Evolutionary conservation across 2,329 filamentous ascomycete genomes (phyloP).

Genomic region (Pseudogymnoascus sp.): DNA sequence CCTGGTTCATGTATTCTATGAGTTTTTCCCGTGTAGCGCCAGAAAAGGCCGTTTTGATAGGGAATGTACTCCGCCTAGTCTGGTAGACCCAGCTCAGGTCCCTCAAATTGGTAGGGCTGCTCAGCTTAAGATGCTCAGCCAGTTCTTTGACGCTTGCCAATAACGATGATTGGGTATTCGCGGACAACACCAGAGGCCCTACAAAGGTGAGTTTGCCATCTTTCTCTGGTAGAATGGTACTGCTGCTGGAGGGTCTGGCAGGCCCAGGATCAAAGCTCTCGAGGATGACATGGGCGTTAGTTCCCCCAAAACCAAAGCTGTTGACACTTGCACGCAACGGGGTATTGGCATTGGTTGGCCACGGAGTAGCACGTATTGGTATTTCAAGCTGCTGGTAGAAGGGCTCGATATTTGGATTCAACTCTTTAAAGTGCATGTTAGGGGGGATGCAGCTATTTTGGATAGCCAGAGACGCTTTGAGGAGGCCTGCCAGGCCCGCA

Average conservation of each 20-base stretch:
- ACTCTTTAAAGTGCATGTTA: neutral
- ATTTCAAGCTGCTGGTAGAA: slow-evolving; percentile 27
- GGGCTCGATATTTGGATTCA: slow-evolving; percentile 20
- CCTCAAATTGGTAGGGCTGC: neutral
- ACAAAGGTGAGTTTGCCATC: neutral
- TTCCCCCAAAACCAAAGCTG: slow-evolving; percentile 34
- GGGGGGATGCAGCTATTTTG: slow-evolving; percentile 25
- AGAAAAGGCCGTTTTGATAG: neutral
- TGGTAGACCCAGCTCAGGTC: neutral
- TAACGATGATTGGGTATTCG: neutral
- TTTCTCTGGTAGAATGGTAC: neutral
- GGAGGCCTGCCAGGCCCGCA: slow-evolving; percentile 19
- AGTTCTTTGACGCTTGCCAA: neutral
- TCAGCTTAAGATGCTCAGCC: neutral
- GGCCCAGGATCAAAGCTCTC: neutral
- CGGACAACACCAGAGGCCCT: neutral
- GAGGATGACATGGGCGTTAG: slow-evolving; percentile 32
- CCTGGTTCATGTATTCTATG: neutral
- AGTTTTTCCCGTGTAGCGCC: neutral
- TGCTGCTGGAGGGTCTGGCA: neutral
- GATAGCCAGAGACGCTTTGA: slow-evolving; percentile 23
- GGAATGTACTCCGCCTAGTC: neutral
- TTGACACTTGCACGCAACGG: slow-evolving; percentile 19
- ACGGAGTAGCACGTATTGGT: neutral
- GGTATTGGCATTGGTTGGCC: neutral